Base-by-base conservation (phyloP, 2,329 filamentous ascomycete genomes). In the Aspergillus neotritici region DNA sequence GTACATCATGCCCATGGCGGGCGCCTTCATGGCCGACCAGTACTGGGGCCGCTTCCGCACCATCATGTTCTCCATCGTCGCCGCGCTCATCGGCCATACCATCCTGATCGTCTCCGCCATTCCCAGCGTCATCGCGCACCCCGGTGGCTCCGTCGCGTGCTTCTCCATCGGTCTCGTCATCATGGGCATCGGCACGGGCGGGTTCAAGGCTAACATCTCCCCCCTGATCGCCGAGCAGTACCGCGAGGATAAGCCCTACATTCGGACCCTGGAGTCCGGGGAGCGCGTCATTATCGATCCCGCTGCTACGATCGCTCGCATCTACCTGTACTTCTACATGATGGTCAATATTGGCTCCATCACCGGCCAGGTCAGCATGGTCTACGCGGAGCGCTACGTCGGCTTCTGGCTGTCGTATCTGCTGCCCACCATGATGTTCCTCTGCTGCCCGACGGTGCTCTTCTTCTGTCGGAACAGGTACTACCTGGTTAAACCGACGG, bases 121-220 rank as follows among this genome's bases (percentile, higher is more conserved):
- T 1, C 84, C 84, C 0, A 57, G 61, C 3, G 79, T 85, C 37
- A 82, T 88, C 36, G 67, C 77, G 34, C 67, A 78, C 49, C 67
- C 68, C 30, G 74, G 80, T 12, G 70, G 73, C 10, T 72, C 82
- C 0, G 77, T 87, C 35, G 82, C 71, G 1, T 80, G 78, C 40
- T 84, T 87, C 55, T 63, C 83, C 2, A 66, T 81, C 25, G 79
- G 80, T 16, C 73, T 86, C 51, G 64, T 86, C 34, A 75, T 88
- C 57, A 78, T 88, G 59, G 84, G 83, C n/a, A 64, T 87, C 25
- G 86, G 86, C 34, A 87, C 84, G 1, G 86, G 86, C 49, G 84
- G 86, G 57, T 88, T 90, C 77, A 91, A 90, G 72, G 79, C 83
- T 50, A 90, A 90, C 58, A 84, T 90, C 34, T 81, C 82, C 0